Conservation (phyloP, 805 yeast genomes). For the Yamadazyma phyllophila region DNA sequence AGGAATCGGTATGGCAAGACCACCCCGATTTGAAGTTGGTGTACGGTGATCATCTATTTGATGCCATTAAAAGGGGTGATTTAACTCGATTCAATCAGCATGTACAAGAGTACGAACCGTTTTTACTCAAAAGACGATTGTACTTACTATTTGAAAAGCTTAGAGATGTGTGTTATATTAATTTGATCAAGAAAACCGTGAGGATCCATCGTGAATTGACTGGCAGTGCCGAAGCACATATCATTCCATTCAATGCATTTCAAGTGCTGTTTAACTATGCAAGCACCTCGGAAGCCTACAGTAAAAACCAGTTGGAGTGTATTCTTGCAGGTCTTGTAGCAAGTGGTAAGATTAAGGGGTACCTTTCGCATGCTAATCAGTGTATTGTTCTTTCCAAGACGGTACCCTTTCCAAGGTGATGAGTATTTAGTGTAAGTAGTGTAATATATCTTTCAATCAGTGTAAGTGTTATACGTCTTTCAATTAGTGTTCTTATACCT, state of each 20-base stretch:
- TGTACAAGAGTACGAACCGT: conserved; percentile 42
- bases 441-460: no score
- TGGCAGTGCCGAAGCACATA: conserved; percentile 27
- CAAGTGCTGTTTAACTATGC: conserved; percentile 43
- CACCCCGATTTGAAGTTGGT: conserved; percentile 42
- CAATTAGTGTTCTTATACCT: no score
- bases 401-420: conserved; percentile 50
- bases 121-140: conserved; percentile 57
- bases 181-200: conserved; percentile 45
- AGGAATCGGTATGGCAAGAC: conserved; percentile 31
- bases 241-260: conserved; percentile 41
- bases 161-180: conserved; percentile 48
- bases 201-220: conserved; percentile 17
- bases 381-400: conserved; percentile 74
- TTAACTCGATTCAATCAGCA: conserved; percentile 47
- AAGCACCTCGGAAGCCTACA: conserved; percentile 11
- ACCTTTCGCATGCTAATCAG: conserved; percentile 70
- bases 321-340: conserved; percentile 63
- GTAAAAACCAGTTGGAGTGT: conserved; percentile 63
- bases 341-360: conserved; percentile 67
- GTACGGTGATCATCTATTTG: conserved; percentile 45
- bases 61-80: conserved; percentile 55
- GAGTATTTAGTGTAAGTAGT: neutral
- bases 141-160: conserved; percentile 59
- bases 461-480: no score